Percentiles rank a stretch among this genome's conserved stretches.
These are phyloP conservation scores for Colletotrichum sp. DNA, from an alignment of 2,329 filamentous ascomycete genomes.

Conservation along the genomic window DNA sequence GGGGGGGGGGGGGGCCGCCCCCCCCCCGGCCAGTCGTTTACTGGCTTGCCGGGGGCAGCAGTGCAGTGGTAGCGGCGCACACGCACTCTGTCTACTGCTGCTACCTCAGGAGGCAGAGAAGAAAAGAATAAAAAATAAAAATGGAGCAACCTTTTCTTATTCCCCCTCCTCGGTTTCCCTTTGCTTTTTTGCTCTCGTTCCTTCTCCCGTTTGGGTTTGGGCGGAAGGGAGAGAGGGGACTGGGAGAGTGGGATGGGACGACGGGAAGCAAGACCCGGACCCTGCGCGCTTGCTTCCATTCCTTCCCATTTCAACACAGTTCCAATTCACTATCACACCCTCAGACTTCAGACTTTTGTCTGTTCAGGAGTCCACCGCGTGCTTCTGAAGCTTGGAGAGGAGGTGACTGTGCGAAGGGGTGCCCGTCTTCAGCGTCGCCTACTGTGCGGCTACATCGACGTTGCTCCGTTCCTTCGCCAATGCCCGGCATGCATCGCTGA, in stretches of 20 bases:
- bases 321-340: background rate
- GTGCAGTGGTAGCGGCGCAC: background rate
- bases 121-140: background rate
- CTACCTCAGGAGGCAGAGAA: background rate
- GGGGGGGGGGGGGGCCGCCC: too few species aligned
- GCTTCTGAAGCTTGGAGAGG: background rate
- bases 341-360: background rate
- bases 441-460: background rate
- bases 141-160: background rate
- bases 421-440: background rate
- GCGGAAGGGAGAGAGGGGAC: background rate
- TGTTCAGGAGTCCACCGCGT: background rate
- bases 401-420: background rate
- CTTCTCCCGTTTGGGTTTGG: background rate
- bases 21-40: background rate
- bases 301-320: background rate
- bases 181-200: background rate
- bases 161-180: background rate
- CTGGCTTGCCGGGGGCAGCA: background rate
- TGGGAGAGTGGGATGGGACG: constrained; percentile 2
- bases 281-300: background rate
- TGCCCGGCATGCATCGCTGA: background rate
- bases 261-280: background rate
- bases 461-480: background rate
- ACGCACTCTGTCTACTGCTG: background rate